Evolutionary conservation across 306 rosid species (phyloP).

Genomic region (Medicago arabica): DNA sequence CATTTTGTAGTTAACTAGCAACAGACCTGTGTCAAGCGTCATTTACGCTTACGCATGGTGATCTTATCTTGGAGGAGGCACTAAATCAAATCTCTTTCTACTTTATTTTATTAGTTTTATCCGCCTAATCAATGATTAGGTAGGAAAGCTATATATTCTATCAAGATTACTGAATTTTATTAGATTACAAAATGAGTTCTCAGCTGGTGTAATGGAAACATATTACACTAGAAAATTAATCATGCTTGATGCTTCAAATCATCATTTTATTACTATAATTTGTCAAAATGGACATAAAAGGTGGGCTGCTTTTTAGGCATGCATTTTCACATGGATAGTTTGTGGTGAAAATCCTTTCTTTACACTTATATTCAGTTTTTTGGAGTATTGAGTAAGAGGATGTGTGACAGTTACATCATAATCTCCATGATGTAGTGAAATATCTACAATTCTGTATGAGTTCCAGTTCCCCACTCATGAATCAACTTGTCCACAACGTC

Average conservation of each 20-base stretch:
- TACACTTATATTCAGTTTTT: slow-evolving; percentile 52
- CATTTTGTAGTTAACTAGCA: too few relatives aligned
- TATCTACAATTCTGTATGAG: slow-evolving; percentile 48
- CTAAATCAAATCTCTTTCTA: too few relatives aligned
- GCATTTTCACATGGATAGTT: slow-evolving; percentile 51
- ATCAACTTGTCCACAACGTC: slow-evolving; percentile 79
- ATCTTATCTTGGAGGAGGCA: too few relatives aligned
- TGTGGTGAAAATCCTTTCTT: slow-evolving; percentile 44
- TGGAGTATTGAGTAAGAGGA: slow-evolving; percentile 51
- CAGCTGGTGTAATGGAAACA: slow-evolving; percentile 37
- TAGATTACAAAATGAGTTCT: slow-evolving; percentile 11
- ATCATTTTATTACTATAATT: neutral
- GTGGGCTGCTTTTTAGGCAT: slow-evolving; percentile 29
- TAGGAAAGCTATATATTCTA: slow-evolving; percentile 49
- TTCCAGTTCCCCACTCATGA: slow-evolving; percentile 61
- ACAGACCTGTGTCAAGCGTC: too few relatives aligned
- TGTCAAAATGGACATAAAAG: slow-evolving; percentile 11
- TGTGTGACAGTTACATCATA: slow-evolving; percentile 64
- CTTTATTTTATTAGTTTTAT: slow-evolving; percentile 31
- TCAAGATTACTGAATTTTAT: slow-evolving; percentile 22
- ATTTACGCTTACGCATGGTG: too few relatives aligned
- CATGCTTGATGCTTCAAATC: slow-evolving; percentile 11
- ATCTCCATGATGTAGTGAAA: slow-evolving; percentile 76
- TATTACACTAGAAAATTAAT: slow-evolving; percentile 28
- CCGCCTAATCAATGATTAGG: slow-evolving; percentile 43